phyloP scores from a whole-genome alignment of 306 rosid species.

The Cicer judaicum region DNA sequence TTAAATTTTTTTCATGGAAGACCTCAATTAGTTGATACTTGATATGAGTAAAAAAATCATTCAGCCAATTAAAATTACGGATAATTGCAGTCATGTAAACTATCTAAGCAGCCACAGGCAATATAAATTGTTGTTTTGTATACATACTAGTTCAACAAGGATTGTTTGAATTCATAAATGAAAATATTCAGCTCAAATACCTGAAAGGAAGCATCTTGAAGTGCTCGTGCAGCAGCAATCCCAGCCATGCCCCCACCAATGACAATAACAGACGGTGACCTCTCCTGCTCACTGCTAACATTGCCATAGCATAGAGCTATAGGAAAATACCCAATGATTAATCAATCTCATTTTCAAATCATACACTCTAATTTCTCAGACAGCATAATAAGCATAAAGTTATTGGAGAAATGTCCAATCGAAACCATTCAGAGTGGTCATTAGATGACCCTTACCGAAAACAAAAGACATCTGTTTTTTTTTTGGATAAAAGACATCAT shows the following conservation, averaged over 20 bases:
- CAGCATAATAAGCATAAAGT: background rate
- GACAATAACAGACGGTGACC: slow-evolving; percentile 93
- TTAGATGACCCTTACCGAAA: too few species aligned
- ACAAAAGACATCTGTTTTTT: too few species aligned
- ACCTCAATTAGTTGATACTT: background rate
- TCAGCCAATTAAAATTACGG: background rate
- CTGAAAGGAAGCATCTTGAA: slow-evolving; percentile 89
- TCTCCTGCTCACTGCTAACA: slow-evolving; percentile 51
- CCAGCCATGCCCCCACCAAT: slow-evolving; percentile 96
- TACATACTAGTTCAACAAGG: background rate
- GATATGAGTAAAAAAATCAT: background rate
- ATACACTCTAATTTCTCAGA: background rate
- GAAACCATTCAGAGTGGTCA: too few species aligned
- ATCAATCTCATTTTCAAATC: background rate
- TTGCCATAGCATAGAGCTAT: slow-evolving; percentile 68
- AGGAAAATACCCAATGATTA: slow-evolving; percentile 5
- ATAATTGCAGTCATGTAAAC: background rate
- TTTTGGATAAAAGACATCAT: too few species aligned
- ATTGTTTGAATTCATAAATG: background rate
- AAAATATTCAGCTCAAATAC: slow-evolving; percentile 46
- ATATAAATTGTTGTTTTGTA: background rate
- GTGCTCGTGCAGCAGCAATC: slow-evolving; percentile 95
- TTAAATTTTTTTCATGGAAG: background rate
- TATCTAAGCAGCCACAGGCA: background rate
- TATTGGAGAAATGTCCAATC: background rate